Conservation (phyloP, 164 flowering plant genomes). For the Magnolia officinalis region DNA sequence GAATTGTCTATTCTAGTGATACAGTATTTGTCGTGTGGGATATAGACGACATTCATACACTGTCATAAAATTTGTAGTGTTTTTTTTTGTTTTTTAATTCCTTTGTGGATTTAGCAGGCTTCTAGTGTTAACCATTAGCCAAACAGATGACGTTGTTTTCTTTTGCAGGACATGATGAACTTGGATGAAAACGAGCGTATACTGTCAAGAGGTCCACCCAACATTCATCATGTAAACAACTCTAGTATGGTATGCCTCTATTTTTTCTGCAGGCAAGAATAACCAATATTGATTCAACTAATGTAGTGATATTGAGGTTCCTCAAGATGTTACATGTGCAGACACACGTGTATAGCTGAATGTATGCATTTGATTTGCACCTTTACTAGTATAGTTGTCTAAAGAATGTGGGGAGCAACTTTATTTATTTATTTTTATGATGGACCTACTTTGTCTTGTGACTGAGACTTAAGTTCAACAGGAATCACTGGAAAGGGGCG, state of each 20-base stretch:
- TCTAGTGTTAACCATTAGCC: not conserved
- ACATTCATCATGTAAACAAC: constrained; percentile 77
- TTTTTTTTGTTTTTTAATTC: too few species aligned
- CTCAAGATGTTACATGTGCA: not conserved
- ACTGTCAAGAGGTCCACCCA: constrained; percentile 55
- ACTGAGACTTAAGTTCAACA: too few species aligned
- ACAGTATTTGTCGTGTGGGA: not conserved
- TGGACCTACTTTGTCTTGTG: too few species aligned
- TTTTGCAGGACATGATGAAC: constrained; percentile 76
- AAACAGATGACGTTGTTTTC: not conserved
- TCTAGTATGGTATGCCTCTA: constrained; percentile 49
- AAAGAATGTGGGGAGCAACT: not conserved
- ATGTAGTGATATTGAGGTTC: not conserved
- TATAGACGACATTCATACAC: not conserved
- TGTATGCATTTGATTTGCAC: not conserved
- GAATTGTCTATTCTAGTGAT: not conserved
- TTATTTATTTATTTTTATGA: too few species aligned
- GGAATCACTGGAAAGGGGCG: too few species aligned
- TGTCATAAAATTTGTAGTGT: not conserved
- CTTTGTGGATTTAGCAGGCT: not conserved
- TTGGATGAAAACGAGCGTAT: constrained; percentile 66
- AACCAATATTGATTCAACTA: not conserved
- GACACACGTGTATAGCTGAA: too few species aligned
- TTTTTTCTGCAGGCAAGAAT: not conserved
- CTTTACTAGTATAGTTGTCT: not conserved